phyloP scores from a whole-genome alignment of 2,329 filamentous ascomycete genomes.

The Byssochlamys sp. region DNA sequence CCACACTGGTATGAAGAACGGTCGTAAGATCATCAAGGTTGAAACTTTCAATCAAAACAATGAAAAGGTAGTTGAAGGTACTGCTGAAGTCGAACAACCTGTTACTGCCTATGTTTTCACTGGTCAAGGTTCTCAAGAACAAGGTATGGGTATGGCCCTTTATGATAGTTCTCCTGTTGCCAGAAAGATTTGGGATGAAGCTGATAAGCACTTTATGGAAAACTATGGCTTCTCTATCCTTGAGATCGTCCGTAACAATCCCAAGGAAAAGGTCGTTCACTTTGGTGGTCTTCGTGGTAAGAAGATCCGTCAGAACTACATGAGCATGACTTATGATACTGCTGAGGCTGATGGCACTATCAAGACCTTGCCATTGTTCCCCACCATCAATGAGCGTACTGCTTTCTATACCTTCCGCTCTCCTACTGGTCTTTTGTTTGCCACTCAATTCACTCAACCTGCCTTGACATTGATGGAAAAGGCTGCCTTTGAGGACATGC shows the following conservation, averaged over 20 bases:
- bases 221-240: constrained; percentile 98
- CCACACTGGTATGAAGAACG: constrained; percentile 93
- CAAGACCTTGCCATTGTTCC: constrained; percentile 99
- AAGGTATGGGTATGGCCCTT: constrained; percentile 99
- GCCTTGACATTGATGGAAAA: constrained; percentile 98
- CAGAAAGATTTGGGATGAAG: constrained; percentile 94
- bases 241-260: constrained; percentile 98
- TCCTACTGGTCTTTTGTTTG: constrained; percentile 84
- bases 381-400: constrained; percentile 86
- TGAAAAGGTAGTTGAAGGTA: constrained; percentile 87
- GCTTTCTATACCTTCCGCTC: constrained; percentile 96
- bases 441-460: constrained; percentile 96
- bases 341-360: constrained; percentile 81
- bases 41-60: constrained; percentile 91
- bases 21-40: constrained; percentile 98
- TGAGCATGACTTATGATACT: constrained; percentile 98
- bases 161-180: constrained; percentile 89
- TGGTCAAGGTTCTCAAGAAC: constrained; percentile 94
- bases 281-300: constrained; percentile 95
- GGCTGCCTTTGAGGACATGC: constrained; percentile 98
- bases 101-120: constrained; percentile 96
- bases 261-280: constrained; percentile 94
- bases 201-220: constrained; percentile 95
- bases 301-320: constrained; percentile 96
- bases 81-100: constrained; percentile 95